A percentile compares a stretch with the other conserved stretches of the same genome.
phyloP scores from a whole-genome alignment of 2,329 filamentous ascomycete species.

The Aspergillus sp. region DNA sequence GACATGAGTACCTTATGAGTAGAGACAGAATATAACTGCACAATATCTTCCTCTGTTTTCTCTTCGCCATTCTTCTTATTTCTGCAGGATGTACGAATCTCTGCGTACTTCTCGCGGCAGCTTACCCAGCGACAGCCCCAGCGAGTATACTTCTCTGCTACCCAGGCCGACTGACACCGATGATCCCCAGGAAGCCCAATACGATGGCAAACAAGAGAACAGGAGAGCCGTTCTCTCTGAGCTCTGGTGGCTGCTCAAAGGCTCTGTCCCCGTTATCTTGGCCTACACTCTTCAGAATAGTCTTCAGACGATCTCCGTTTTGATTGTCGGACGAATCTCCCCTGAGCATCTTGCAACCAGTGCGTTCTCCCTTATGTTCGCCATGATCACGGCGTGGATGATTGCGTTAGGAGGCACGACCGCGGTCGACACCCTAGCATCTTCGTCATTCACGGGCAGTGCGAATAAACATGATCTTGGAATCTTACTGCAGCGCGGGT shows the following conservation, averaged over 20 bases:
- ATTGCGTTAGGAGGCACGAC: constrained; percentile 84
- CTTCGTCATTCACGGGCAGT: constrained; percentile 78
- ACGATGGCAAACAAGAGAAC: constrained; percentile 32
- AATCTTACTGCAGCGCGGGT: constrained; percentile 72
- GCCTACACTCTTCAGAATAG: constrained; percentile 86
- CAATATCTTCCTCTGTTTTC: not conserved
- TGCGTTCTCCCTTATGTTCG: constrained; percentile 92
- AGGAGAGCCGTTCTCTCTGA: constrained; percentile 47
- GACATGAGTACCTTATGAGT: not conserved
- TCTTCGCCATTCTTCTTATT: not conserved
- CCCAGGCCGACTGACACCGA: constrained; percentile 21
- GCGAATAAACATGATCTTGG: constrained; percentile 77
- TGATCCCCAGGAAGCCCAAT: constrained; percentile 26
- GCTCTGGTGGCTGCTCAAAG: constrained; percentile 66
- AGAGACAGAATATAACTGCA: not conserved
- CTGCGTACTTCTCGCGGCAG: not conserved
- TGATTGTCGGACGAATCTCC: constrained; percentile 77
- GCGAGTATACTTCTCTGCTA: constrained; percentile 31
- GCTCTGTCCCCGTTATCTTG: constrained; percentile 74
- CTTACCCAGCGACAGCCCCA: constrained; percentile 3
- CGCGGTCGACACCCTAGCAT: constrained; percentile 80
- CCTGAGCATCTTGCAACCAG: constrained; percentile 78
- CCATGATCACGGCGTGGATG: constrained; percentile 84
- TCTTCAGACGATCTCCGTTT: constrained; percentile 76
- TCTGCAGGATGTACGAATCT: constrained; percentile 12